phyloP scores from a whole-genome alignment of 75 land plant species.

The Azolla pinnata region DNA sequence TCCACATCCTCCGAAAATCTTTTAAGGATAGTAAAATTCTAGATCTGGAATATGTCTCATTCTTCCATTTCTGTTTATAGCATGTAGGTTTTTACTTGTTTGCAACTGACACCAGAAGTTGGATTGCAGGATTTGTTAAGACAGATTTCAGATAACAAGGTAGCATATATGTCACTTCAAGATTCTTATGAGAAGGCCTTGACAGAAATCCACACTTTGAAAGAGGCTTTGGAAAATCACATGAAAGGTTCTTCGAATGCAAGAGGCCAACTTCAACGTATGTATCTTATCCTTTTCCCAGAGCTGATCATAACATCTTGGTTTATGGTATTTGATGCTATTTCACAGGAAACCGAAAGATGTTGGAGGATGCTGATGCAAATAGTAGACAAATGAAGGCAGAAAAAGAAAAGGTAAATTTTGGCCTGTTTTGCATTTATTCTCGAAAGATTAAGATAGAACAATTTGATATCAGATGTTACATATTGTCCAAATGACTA shows the following conservation, averaged over 20 bases:
- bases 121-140: constrained; percentile 14
- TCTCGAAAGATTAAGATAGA: no score
- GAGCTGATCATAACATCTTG: not conserved
- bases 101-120: no score
- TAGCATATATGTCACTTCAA: not conserved
- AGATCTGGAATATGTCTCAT: no score
- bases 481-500: no score
- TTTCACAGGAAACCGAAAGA: constrained; percentile 7
- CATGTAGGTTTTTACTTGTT: no score
- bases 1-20: no score
- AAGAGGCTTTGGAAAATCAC: constrained; percentile 9
- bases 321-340: no score
- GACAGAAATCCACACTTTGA: constrained; percentile 3
- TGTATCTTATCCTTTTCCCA: not conserved
- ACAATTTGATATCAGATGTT: no score
- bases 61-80: no score
- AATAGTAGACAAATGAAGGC: constrained; percentile 2
- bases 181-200: constrained; percentile 8
- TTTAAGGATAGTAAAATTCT: no score
- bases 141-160: constrained; percentile 9
- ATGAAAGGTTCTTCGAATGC: constrained; percentile 1
- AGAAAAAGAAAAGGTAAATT: constrained; percentile 10
- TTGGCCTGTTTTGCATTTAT: not conserved
- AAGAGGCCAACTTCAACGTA: constrained; percentile 20
- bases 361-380: not conserved